These are phyloP conservation scores for Spergularia bocconei DNA, from an alignment of 148 eudicot species.

Conservation along the genomic window DNA sequence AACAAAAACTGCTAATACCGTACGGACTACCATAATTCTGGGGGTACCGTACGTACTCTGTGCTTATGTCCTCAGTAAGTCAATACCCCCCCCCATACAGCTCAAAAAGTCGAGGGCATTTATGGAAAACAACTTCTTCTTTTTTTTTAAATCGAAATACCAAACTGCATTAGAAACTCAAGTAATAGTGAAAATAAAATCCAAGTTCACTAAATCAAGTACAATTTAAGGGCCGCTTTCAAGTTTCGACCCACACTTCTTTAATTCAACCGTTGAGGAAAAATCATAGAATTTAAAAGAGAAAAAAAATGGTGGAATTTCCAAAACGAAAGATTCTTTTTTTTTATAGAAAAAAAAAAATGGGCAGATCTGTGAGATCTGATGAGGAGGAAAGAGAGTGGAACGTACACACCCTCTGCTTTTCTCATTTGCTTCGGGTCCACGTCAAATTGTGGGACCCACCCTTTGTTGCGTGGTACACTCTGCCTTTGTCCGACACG, in stretches of 20 bases:
- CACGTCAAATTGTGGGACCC: constrained; percentile 34
- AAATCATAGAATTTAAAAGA: neutral
- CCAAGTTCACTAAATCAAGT: too few relatives aligned
- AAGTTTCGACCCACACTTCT: neutral
- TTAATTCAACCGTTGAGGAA: neutral
- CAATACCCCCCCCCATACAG: neutral
- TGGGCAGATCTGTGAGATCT: constrained; percentile 24
- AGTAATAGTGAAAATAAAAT: too few relatives aligned
- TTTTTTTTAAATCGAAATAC: too few relatives aligned
- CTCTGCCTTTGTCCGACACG: constrained; percentile 27
- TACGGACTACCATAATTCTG: too few relatives aligned
- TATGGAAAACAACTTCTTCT: neutral
- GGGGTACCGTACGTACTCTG: too few relatives aligned
- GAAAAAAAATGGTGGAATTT: neutral
- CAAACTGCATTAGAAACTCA: too few relatives aligned
- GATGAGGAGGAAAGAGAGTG: constrained; percentile 19
- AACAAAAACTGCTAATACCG: too few relatives aligned
- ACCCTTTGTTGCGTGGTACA: constrained; percentile 27
- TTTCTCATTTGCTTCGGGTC: constrained; percentile 22
- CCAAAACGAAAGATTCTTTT: constrained; percentile 19
- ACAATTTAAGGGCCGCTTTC: too few relatives aligned
- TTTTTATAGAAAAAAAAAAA: too few relatives aligned
- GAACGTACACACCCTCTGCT: constrained; percentile 1
- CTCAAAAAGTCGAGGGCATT: neutral
- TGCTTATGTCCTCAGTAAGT: neutral